A percentile compares a stretch with the other conserved stretches of the same genome.
Conservation (phyloP, 164 flowering plant species). For the Chimonanthus salicifolius region DNA sequence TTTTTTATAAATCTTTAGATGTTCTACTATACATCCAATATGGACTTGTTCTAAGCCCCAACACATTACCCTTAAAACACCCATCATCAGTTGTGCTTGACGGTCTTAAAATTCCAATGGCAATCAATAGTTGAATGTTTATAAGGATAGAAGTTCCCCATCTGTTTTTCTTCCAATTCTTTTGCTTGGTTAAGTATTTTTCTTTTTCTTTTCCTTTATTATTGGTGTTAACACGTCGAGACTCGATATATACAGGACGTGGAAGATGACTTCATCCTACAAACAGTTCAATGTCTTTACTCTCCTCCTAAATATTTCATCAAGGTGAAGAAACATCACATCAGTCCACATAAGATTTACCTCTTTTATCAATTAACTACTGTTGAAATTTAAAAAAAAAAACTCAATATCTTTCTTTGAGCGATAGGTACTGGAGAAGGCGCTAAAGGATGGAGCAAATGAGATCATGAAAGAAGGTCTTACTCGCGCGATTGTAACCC, state of each 20-base stretch:
- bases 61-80: too few species aligned
- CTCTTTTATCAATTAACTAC: too few species aligned
- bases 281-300: slow-evolving; percentile 44
- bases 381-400: too few species aligned
- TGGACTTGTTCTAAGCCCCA: too few species aligned
- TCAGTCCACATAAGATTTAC: background rate
- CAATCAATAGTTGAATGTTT: too few species aligned
- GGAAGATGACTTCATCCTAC: slow-evolving; percentile 25
- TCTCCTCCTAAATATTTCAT: slow-evolving; percentile 52
- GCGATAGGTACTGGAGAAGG: slow-evolving; percentile 43
- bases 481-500: slow-evolving; percentile 56
- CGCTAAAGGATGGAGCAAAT: slow-evolving; percentile 34
- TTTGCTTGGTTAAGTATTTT: background rate
- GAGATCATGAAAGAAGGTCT: slow-evolving; percentile 50
- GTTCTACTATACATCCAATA: too few species aligned
- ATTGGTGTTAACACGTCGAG: background rate
- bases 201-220: background rate
- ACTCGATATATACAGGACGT: slow-evolving; percentile 38
- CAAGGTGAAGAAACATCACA: slow-evolving; percentile 31
- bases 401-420: background rate
- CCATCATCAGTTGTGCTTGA: too few species aligned
- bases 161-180: too few species aligned
- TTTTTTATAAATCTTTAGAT: too few species aligned
- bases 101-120: too few species aligned
- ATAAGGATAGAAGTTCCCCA: too few species aligned